Evolutionary conservation across 257 asterid genomes (phyloP).

Genomic region (Anisodus tanguticus): DNA sequence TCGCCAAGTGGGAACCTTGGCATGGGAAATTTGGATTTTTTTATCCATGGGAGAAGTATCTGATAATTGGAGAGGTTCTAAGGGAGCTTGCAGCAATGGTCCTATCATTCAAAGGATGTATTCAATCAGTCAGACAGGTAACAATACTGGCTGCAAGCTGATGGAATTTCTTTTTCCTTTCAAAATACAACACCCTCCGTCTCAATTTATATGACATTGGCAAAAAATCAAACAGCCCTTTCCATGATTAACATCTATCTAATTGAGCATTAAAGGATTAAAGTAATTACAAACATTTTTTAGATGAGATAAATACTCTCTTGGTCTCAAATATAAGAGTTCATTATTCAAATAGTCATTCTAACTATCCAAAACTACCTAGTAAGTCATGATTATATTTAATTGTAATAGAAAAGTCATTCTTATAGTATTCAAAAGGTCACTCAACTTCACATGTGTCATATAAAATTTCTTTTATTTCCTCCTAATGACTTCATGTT

Average conservation of each 20-base stretch:
- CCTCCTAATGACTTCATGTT: no score
- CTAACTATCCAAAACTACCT: not conserved
- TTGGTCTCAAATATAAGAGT: not conserved
- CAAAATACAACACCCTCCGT: not conserved
- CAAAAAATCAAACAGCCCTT: not conserved
- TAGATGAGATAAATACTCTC: not conserved
- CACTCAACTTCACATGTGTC: no score
- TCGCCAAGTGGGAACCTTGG: constrained; percentile 97
- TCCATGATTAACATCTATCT: not conserved
- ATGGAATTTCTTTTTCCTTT: not conserved
- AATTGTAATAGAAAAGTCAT: not conserved
- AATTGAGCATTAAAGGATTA: not conserved
- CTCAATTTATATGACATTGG: no score
- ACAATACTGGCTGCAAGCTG: not conserved
- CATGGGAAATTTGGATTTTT: constrained; percentile 81
- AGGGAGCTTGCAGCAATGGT: constrained; percentile 70
- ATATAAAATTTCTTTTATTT: no score
- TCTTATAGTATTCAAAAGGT: no score
- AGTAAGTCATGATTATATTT: not conserved
- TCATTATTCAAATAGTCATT: not conserved
- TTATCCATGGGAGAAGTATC: constrained; percentile 81
- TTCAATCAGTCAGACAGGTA: constrained; percentile 78
- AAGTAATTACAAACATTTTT: not conserved
- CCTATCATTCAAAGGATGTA: constrained; percentile 61
- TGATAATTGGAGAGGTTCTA: constrained; percentile 68